Conservation (phyloP, 495 filamentous ascomycete genomes). For the Penicillium daleae region DNA sequence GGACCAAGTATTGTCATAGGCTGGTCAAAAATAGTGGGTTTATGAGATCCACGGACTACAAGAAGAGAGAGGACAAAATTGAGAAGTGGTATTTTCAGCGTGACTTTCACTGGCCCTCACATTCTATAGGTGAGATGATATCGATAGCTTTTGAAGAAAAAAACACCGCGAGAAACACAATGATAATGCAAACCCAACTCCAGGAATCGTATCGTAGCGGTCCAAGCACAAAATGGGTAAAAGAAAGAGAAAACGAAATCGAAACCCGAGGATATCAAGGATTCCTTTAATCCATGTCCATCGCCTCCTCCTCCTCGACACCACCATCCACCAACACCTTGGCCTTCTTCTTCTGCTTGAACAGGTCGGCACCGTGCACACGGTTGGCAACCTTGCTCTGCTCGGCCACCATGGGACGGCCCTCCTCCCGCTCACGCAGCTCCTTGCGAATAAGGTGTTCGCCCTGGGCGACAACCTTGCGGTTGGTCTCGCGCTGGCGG, state of each 20-base stretch:
- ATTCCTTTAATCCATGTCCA: slow-evolving; percentile 69
- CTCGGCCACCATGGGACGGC: slow-evolving; percentile 45
- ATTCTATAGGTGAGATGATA: slow-evolving; percentile 25
- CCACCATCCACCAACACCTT: slow-evolving; percentile 67
- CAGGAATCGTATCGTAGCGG: slow-evolving; percentile 37
- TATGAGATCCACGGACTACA: no score
- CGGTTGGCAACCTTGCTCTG: slow-evolving; percentile 40
- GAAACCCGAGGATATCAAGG: slow-evolving; percentile 7
- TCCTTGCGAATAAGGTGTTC: slow-evolving; percentile 72
- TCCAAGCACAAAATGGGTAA: slow-evolving; percentile 25
- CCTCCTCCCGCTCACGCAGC: slow-evolving; percentile 49
- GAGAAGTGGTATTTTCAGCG: slow-evolving; percentile 5
- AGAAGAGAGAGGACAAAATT: not conserved
- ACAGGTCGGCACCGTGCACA: slow-evolving; percentile 57
- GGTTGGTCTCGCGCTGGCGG: slow-evolving; percentile 66
- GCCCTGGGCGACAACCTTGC: slow-evolving; percentile 88
- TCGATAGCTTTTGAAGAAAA: slow-evolving; percentile 35
- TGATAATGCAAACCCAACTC: slow-evolving; percentile 39
- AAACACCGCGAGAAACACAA: slow-evolving; percentile 30
- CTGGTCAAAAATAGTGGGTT: not conserved
- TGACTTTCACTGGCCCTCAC: slow-evolving; percentile 9
- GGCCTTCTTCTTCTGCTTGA: slow-evolving; percentile 61
- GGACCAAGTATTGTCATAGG: not conserved
- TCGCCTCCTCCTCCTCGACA: slow-evolving; percentile 61
- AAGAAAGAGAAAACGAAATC: slow-evolving; percentile 12